Conservation (phyloP, 345 rosid genomes). For the Alliaria petiolata region DNA sequence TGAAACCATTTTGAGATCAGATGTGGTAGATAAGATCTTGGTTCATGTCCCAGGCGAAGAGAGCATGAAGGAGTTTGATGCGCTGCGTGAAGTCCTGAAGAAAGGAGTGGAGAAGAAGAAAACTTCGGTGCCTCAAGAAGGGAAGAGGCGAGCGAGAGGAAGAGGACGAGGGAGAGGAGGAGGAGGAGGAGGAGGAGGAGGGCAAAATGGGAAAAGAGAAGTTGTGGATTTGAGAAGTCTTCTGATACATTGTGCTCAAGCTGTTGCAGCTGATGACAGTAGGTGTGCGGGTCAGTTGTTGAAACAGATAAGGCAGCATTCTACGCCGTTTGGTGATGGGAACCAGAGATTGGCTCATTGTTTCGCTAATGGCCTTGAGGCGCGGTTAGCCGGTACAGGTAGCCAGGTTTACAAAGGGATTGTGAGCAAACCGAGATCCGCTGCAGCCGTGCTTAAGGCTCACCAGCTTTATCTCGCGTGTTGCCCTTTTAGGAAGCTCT, state of each 20-base stretch:
- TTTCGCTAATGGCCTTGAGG: conserved; percentile 84
- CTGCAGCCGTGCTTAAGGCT: conserved; percentile 76
- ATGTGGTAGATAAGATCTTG: conserved; percentile 64
- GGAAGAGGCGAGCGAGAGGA: conserved; percentile 36
- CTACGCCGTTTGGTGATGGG: conserved; percentile 82
- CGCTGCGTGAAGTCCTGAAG: conserved; percentile 57
- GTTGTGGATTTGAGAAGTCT: conserved; percentile 84
- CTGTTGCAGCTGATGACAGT: conserved; percentile 69
- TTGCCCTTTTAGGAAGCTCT: conserved; percentile 77
- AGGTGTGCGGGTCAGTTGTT: conserved; percentile 62
- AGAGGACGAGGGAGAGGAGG: conserved; percentile 45
- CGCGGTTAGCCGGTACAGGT: conserved; percentile 74
- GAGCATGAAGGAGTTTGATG: conserved; percentile 31
- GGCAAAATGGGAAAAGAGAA: conserved; percentile 50
- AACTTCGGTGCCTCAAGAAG: conserved; percentile 28
- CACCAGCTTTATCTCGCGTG: conserved; percentile 68
- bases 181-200: too few species aligned
- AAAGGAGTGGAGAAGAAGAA: conserved; percentile 43
- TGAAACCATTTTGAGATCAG: conserved; percentile 58
- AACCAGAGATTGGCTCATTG: conserved; percentile 82
- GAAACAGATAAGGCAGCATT: conserved; percentile 75
- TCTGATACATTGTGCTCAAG: conserved; percentile 78
- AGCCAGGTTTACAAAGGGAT: conserved; percentile 66
- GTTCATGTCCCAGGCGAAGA: conserved; percentile 41
- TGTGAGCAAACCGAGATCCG: conserved; percentile 55